phyloP scores from a whole-genome alignment of 2,329 filamentous ascomycete species.

The Aspergillus brunneoviolaceus region DNA sequence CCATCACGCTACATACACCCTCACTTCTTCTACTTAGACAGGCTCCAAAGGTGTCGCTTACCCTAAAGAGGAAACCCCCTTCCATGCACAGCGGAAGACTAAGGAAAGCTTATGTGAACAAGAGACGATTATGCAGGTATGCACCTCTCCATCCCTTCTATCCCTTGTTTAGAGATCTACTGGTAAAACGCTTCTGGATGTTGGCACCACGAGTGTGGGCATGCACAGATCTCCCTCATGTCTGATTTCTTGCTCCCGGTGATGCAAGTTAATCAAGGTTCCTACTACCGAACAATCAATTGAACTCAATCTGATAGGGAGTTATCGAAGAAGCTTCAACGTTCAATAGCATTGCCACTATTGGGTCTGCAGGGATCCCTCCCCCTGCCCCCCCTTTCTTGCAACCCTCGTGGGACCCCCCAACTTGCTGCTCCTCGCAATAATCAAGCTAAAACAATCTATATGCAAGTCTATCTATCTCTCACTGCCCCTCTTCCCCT shows the following conservation, averaged over 20 bases:
- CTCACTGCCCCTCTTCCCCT: background rate
- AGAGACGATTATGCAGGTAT: background rate
- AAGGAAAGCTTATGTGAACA: constrained; percentile 5
- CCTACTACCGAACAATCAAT: background rate
- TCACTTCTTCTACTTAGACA: background rate
- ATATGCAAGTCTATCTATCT: constrained; percentile 6
- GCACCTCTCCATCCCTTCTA: background rate
- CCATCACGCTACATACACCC: background rate
- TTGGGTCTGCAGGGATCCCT: background rate
- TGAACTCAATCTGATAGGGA: background rate
- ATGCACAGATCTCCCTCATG: background rate
- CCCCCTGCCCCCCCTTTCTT: too few species aligned
- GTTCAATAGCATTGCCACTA: background rate
- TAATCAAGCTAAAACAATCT: background rate
- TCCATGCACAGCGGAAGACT: background rate
- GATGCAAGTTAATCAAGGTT: background rate
- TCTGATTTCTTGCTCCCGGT: background rate
- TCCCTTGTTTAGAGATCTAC: background rate
- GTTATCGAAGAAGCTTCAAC: background rate
- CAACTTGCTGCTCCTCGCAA: background rate
- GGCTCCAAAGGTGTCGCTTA: background rate
- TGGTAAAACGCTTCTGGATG: background rate
- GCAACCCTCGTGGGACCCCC: too few species aligned
- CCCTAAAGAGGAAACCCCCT: background rate
- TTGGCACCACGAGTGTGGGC: background rate